Percentiles rank a stretch among this genome's conserved stretches.
Evolutionary conservation across 208 protist genomes (phyloP).

Genomic region (Strigomonas culicis): DNA sequence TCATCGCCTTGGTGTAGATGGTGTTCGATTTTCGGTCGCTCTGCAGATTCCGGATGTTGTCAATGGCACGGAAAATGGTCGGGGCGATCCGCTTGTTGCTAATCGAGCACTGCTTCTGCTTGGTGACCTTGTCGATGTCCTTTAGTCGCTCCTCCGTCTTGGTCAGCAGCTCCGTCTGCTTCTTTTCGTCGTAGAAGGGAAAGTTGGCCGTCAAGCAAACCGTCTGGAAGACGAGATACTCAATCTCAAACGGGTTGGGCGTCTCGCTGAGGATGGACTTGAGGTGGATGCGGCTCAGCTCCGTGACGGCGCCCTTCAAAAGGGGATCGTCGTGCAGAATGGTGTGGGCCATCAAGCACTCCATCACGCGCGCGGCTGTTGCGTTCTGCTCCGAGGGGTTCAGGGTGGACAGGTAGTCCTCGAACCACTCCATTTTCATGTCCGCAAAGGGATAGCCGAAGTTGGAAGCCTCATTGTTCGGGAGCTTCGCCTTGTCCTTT

Average conservation of each 20-base stretch:
- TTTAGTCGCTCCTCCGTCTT: conserved; percentile 41
- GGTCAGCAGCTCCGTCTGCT: conserved; percentile 36
- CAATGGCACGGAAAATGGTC: not conserved
- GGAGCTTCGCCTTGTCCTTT: no score
- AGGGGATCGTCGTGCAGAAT: conserved; percentile 74
- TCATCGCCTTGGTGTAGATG: conserved; percentile 45
- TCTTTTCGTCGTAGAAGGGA: conserved; percentile 29
- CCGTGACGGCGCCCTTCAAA: conserved; percentile 53
- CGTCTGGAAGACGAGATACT: conserved; percentile 49
- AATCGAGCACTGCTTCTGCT: conserved; percentile 26
- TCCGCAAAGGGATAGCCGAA: conserved; percentile 64
- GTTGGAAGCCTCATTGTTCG: conserved; percentile 44
- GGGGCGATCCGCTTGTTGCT: conserved; percentile 9
- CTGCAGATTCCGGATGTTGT: conserved; percentile 33
- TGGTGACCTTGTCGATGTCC: conserved; percentile 38
- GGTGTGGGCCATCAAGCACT: conserved; percentile 69
- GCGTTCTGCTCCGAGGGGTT: conserved; percentile 27
- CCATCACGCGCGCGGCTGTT: conserved; percentile 46
- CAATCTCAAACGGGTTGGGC: conserved; percentile 39
- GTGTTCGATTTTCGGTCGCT: conserved; percentile 33
- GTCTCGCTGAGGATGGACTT: conserved; percentile 28
- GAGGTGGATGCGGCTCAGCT: conserved; percentile 31
- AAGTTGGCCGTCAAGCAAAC: conserved; percentile 64
- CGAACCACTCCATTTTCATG: conserved; percentile 62
- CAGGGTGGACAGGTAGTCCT: conserved; percentile 54